phyloP scores from a whole-genome alignment of 495 filamentous ascomycete genomes.

The Aspergillus carlsbadensis region DNA sequence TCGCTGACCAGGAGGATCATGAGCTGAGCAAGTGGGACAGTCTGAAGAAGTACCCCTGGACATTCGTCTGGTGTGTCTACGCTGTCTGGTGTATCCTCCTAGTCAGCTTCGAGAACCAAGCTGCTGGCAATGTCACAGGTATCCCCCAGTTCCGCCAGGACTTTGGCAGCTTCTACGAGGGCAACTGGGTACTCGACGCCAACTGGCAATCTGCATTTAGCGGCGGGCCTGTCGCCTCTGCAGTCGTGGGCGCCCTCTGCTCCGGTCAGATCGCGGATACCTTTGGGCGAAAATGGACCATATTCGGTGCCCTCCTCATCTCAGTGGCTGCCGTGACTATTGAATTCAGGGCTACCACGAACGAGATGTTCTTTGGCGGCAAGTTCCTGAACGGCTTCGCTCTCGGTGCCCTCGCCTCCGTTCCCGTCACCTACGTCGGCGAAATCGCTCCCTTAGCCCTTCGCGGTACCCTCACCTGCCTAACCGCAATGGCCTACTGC shows the following conservation, averaged over 20 bases:
- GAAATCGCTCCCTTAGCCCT: constrained; percentile 7
- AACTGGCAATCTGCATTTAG: constrained; percentile 12
- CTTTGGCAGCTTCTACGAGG: constrained; percentile 2
- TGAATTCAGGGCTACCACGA: constrained; percentile 1
- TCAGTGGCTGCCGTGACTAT: constrained; percentile 2
- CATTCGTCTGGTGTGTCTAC: constrained; percentile 10
- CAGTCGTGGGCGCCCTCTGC: constrained; percentile 3
- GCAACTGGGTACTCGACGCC: constrained; percentile 3
- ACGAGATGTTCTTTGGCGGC: constrained; percentile 12
- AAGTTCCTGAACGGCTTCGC: constrained; percentile 13
- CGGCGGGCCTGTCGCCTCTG: constrained; percentile 7
- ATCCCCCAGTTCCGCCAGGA: constrained; percentile 14
- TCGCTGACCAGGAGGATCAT: constrained; percentile 9
- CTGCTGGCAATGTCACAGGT: background rate
- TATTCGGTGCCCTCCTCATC: background rate
- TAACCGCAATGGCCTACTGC: constrained; percentile 8
- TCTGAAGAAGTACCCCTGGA: constrained; percentile 5
- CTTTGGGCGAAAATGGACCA: constrained; percentile 1
- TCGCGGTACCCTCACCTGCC: constrained; percentile 10
- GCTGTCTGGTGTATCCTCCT: constrained; percentile 10
- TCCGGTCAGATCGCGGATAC: constrained; percentile 8
- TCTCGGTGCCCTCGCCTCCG: background rate
- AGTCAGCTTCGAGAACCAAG: constrained; percentile 10
- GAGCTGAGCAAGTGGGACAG: constrained; percentile 2
- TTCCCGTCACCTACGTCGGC: constrained; percentile 10